Conservation (phyloP, 2,329 filamentous ascomycete genomes). For the Neoscytalidium dimidiatum region DNA sequence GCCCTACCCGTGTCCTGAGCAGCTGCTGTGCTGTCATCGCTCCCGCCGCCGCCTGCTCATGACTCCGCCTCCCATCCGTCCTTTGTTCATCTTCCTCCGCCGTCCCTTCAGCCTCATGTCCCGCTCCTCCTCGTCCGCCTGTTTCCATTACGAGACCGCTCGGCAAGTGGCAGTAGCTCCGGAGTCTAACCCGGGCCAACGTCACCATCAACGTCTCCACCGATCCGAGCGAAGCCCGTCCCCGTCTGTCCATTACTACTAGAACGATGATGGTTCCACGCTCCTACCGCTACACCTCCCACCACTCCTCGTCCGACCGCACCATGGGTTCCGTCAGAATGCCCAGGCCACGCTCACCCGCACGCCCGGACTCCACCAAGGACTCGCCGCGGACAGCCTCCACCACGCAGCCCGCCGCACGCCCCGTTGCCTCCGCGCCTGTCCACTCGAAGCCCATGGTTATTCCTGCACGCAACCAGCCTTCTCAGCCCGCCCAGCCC, state of each 20-base stretch:
- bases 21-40: not conserved
- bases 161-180: constrained; percentile 18
- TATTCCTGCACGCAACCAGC: constrained; percentile 40
- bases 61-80: not conserved
- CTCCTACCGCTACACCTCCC: constrained; percentile 45
- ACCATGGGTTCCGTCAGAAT: constrained; percentile 18
- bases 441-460: constrained; percentile 44
- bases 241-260: not conserved
- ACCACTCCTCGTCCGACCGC: constrained; percentile 13
- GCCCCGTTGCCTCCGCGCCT: constrained; percentile 29
- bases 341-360: not conserved
- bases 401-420: not conserved
- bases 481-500: not conserved
- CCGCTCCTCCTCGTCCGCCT: not conserved
- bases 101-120: constrained; percentile 20
- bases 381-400: constrained; percentile 19
- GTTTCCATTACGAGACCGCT: constrained; percentile 20
- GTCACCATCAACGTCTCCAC: constrained; percentile 12
- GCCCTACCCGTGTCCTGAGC: not conserved
- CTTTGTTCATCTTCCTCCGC: constrained; percentile 21
- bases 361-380: not conserved
- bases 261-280: constrained; percentile 47
- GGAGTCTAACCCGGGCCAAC: constrained; percentile 13
- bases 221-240: constrained; percentile 11
- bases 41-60: not conserved